Base-by-base conservation (phyloP, 2,329 filamentous ascomycete genomes). In the Uncinocarpus reesii region DNA sequence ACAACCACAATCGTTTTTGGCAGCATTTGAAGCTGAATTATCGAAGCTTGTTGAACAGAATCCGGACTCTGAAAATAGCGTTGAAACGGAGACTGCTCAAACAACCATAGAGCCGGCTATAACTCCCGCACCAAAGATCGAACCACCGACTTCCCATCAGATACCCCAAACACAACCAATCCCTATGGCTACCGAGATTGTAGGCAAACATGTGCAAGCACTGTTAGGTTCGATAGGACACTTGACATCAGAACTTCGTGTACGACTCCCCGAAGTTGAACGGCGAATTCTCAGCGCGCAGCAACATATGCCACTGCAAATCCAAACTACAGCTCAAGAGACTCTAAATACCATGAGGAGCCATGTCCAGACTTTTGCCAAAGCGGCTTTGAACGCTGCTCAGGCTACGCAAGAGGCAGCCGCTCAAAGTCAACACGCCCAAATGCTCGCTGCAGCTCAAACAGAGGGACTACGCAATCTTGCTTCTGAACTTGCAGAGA, bases 11-110 rank as follows among this genome's bases (percentile, higher is more conserved):
- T 57, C 67, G 16, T 58, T 69, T 28, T 53, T 70, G 18, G 61
- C 61, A 36, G 64, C 63, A 11, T 69, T 69, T 35, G 66, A 69
- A 43, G 58, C 56, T 10, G 65, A 69, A 48, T 53, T 70, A 54
- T 60, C 65, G 23, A 64, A 55, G 42, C 56, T 69, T 3, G 55
- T 69, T 43, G 47, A 56, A 40, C 32, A 56, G 13, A 52, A 57
- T 7, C 34, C 49, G 21, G 16, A 49, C 4, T 49, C 35, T 43
- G 51, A 18, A 42, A 45, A 45, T 38, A 29, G 18, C 23, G 11
- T 34, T 15, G 36, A 40, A 11, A 24, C 16, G 10, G 8, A 20
- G 15, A 11, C 15, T 15, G 23, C 8, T 20, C 23, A 29, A 24
- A 21, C 55, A n/a, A 48, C 51, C n/a, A 36, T 43, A 38, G 52